Conservation (phyloP, 2,329 filamentous ascomycete species). For the Gremmenia infestans region DNA sequence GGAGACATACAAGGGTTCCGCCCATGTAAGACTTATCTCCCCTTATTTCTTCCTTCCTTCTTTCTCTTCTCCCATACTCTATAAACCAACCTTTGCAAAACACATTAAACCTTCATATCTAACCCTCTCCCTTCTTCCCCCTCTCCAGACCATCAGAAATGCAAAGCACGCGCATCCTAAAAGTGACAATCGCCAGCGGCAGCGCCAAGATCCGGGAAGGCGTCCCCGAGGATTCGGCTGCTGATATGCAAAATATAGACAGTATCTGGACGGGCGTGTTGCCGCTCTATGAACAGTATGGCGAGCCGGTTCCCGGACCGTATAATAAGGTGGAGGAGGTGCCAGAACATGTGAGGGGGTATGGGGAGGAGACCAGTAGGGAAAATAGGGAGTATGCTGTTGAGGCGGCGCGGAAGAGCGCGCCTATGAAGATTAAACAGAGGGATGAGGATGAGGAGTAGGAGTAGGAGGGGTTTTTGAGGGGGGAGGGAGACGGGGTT, state of each 20-base stretch:
- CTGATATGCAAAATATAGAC: conserved; percentile 42
- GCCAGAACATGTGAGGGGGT: conserved; percentile 52
- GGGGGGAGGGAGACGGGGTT: neutral
- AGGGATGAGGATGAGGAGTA: neutral
- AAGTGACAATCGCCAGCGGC: conserved; percentile 62
- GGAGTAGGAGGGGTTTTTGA: neutral
- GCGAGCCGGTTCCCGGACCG: conserved; percentile 31
- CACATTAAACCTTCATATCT: no score
- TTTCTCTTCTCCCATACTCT: no score
- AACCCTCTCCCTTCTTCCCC: no score
- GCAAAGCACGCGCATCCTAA: conserved; percentile 67
- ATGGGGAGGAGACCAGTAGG: conserved; percentile 45
- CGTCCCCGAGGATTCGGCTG: conserved; percentile 50
- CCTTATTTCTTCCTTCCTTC: no score
- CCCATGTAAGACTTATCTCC: conserved; percentile 39
- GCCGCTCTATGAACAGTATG: conserved; percentile 59
- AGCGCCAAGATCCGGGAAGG: conserved; percentile 72
- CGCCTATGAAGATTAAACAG: conserved; percentile 43
- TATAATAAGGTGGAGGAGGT: conserved; percentile 32
- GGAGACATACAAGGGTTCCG: conserved; percentile 62
- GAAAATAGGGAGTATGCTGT: conserved; percentile 38
- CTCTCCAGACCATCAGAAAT: conserved; percentile 56
- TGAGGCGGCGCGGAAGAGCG: conserved; percentile 41
- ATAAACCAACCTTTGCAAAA: no score
- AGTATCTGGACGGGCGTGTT: conserved; percentile 54